Evolutionary conservation across 495 filamentous ascomycete species (phyloP), one percentile per base, ranked within the genome.

Genomic region (Lepidopterella palustris): DNA sequence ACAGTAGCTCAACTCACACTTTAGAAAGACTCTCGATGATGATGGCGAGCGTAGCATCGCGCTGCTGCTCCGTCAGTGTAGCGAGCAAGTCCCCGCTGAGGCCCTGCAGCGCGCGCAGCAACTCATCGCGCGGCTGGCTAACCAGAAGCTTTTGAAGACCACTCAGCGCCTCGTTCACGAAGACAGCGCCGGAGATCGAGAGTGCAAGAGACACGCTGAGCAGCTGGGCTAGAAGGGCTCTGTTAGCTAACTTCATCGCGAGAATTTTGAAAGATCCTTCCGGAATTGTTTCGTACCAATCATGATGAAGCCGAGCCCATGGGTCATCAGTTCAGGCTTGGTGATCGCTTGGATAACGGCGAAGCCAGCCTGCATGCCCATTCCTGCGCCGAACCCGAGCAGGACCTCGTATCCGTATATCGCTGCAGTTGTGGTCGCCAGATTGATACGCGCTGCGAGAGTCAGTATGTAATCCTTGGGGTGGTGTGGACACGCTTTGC

Each of bases 321-420:
- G 5, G 5, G 42, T n/a, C 5, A 47, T 20, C 8, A 5, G 13
- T 23, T 47, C 42, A 18, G 42, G 42, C 20, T 15, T 5, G 20
- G 18, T 18, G 20, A 47, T 5, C 6, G 13, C 5, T 18, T 47
- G 42, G 11, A 23, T 23, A 47, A 20, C 18, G 5, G 42, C 42
- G 20, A 9, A 47, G 6, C 13, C 13, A 47, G 42, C 42, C 11
- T 47, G 5, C 20, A 47, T 5, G 20, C 6, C 6, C 42, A 47
- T 25, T 4, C 57, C 57, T 5, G 28, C 47, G 10, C 57, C 57
- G 57, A 53, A 10, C 3, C 20, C 57, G 4, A 59, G 8, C 5
- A 59, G 29, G 21, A 59, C 28, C 6, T 39, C 26, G 25, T 52
- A 52, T 6, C 57, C 57, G 45, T 59, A 59, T 13, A 59, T 53